Evolutionary conservation across 495 filamentous ascomycete genomes (phyloP).

Genomic region (Xylaria bambusicola): DNA sequence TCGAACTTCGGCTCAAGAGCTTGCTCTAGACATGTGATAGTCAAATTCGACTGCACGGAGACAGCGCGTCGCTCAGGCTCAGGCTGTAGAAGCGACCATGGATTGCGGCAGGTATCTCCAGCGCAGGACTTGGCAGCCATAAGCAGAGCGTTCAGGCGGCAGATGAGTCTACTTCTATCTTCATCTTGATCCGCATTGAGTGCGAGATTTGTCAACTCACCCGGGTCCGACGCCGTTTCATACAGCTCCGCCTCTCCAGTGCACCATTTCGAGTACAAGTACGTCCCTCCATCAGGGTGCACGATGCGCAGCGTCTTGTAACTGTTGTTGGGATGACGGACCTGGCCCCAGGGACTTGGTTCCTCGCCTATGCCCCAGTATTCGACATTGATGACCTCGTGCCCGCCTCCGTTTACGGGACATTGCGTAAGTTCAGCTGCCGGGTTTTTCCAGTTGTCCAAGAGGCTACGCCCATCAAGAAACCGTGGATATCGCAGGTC

Average conservation of each 20-base stretch:
- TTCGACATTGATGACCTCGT: slow-evolving; percentile 21
- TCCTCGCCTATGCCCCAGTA: slow-evolving; percentile 19
- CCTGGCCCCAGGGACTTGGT: slow-evolving; percentile 38
- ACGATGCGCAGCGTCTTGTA: slow-evolving; percentile 55
- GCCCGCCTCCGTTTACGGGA: slow-evolving; percentile 21
- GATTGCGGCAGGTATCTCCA: slow-evolving; percentile 47
- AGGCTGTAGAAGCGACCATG: slow-evolving; percentile 52
- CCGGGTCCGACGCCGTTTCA: slow-evolving; percentile 35
- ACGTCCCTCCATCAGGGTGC: slow-evolving; percentile 39
- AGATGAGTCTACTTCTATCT: slow-evolving; percentile 21
- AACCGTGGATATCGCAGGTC: slow-evolving; percentile 11
- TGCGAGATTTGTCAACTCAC: slow-evolving; percentile 21
- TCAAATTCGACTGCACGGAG: slow-evolving; percentile 12
- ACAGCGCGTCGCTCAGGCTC: slow-evolving; percentile 13
- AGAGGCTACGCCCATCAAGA: slow-evolving; percentile 24
- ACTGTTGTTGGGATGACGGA: slow-evolving; percentile 40
- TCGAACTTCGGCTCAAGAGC: slow-evolving; percentile 23
- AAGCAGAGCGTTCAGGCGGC: slow-evolving; percentile 52
- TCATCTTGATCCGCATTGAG: background rate
- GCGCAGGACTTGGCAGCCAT: slow-evolving; percentile 57
- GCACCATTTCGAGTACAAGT: slow-evolving; percentile 58
- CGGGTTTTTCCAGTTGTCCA: slow-evolving; percentile 22
- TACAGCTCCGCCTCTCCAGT: slow-evolving; percentile 56
- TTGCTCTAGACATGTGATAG: slow-evolving; percentile 11
- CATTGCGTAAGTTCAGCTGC: slow-evolving; percentile 16